Conservation (phyloP, 2,329 filamentous ascomycete species). For the Fusarium sp. region DNA sequence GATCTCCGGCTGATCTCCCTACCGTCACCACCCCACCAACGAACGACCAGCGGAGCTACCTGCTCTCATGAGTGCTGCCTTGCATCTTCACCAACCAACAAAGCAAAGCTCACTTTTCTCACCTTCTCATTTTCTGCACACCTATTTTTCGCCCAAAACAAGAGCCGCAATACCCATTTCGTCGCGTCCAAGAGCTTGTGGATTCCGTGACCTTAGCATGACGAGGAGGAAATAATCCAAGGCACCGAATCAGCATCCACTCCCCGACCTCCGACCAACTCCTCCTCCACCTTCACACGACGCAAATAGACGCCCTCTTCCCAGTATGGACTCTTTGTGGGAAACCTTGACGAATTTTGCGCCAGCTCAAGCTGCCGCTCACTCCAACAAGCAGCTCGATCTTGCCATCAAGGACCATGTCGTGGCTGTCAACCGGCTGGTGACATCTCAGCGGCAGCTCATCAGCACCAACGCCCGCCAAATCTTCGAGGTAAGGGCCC, state of each 20-base stretch:
- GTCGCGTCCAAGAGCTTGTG: neutral
- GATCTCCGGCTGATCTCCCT: constrained; percentile 20
- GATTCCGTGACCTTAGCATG: constrained; percentile 10
- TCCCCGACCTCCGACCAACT: constrained; percentile 7
- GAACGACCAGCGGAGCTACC: constrained; percentile 31
- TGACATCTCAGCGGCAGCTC: constrained; percentile 48
- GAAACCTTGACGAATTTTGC: constrained; percentile 57
- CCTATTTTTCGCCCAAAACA: neutral
- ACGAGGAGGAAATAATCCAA: constrained; percentile 12
- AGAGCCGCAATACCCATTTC: neutral
- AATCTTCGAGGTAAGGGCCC: constrained; percentile 55
- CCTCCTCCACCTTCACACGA: constrained; percentile 1
- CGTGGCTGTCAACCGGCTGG: constrained; percentile 52
- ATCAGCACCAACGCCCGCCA: constrained; percentile 51
- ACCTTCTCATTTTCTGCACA: neutral
- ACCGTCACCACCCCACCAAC: constrained; percentile 37
- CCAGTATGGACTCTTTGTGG: constrained; percentile 48
- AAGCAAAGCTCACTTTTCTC: constrained; percentile 16
- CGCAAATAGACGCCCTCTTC: neutral
- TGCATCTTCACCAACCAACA: constrained; percentile 23
- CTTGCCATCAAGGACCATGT: constrained; percentile 53
- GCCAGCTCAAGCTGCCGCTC: constrained; percentile 42
- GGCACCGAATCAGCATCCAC: constrained; percentile 20
- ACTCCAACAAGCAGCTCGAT: constrained; percentile 54
- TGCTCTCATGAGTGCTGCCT: constrained; percentile 33